Evolutionary conservation across 2,329 filamentous ascomycete genomes (phyloP).

Genomic region (Fusarium mangiferae): DNA sequence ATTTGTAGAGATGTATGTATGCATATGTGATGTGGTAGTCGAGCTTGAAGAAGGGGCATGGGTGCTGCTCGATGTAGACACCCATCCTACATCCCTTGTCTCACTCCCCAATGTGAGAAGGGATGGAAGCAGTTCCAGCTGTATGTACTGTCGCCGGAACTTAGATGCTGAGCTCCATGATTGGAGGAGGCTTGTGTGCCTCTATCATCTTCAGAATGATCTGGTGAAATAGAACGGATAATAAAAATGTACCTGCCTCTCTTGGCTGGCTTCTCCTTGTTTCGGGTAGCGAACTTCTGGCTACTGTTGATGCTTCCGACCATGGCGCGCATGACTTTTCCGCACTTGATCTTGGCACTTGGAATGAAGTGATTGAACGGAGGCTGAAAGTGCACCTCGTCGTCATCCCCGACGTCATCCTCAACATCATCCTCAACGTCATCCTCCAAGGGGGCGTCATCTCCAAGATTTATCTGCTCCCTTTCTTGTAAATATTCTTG

Average conservation of each 20-base stretch:
- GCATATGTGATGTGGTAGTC: neutral
- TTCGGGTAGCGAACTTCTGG: neutral
- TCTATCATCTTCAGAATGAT: neutral
- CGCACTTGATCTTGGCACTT: neutral
- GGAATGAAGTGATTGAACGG: neutral
- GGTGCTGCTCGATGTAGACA: neutral
- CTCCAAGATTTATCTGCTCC: accelerated
- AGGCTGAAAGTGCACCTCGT: neutral
- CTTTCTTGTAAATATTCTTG: neutral
- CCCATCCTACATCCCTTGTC: neutral
- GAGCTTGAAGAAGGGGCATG: neutral
- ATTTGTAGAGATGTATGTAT: no score
- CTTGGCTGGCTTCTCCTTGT: neutral
- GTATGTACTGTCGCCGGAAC: neutral
- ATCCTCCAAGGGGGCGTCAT: neutral
- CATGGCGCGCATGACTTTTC: neutral
- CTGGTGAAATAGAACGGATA: neutral
- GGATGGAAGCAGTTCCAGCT: neutral
- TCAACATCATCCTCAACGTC: neutral
- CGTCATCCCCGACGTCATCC: neutral
- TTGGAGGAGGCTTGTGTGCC: neutral
- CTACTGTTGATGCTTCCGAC: neutral
- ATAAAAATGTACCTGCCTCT: neutral
- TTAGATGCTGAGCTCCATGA: neutral
- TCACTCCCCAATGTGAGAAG: neutral